A percentile compares a stretch with the other conserved stretches of the same genome.
Evolutionary conservation across 129 eudicot species (phyloP).

Genomic region (Pulicaria dysenterica): DNA sequence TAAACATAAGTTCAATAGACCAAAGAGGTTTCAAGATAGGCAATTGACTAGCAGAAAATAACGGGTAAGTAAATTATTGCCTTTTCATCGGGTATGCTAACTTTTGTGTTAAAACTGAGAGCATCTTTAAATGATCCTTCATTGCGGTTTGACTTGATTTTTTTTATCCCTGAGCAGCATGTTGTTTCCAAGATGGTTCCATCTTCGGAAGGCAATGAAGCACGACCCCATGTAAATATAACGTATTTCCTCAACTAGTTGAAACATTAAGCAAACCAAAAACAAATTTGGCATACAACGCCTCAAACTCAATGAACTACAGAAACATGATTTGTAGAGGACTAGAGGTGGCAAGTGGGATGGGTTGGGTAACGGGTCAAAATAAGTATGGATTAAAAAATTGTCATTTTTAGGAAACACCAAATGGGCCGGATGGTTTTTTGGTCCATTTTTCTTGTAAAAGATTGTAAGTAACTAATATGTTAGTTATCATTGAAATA

Average conservation of each 20-base stretch:
- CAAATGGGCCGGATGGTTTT: background rate
- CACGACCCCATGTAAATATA: slow-evolving; percentile 68
- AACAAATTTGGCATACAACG: background rate
- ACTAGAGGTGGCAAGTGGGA: slow-evolving; percentile 20
- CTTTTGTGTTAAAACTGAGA: slow-evolving; percentile 55
- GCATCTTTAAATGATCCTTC: slow-evolving; percentile 53
- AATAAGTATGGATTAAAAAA: background rate
- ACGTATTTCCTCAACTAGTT: slow-evolving; percentile 81
- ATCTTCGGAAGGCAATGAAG: slow-evolving; percentile 46
- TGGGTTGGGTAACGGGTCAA: background rate
- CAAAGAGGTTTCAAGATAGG: background rate
- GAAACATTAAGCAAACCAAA: slow-evolving; percentile 19
- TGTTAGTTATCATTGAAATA: background rate
- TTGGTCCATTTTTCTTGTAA: background rate
- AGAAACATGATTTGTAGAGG: background rate
- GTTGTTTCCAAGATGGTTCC: slow-evolving; percentile 28
- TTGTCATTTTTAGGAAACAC: too few relatives aligned
- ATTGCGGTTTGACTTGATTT: slow-evolving; percentile 36
- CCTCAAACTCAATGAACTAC: slow-evolving; percentile 10
- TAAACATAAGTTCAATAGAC: slow-evolving; percentile 11
- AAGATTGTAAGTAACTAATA: background rate
- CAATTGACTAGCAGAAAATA: slow-evolving; percentile 12
- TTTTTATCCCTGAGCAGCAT: slow-evolving; percentile 50
- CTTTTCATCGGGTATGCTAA: slow-evolving; percentile 41
- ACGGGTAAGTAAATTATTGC: slow-evolving; percentile 21